Base-by-base conservation (phyloP, 1,139 yeast genomes). In the Debaryomyces subglobosus region DNA sequence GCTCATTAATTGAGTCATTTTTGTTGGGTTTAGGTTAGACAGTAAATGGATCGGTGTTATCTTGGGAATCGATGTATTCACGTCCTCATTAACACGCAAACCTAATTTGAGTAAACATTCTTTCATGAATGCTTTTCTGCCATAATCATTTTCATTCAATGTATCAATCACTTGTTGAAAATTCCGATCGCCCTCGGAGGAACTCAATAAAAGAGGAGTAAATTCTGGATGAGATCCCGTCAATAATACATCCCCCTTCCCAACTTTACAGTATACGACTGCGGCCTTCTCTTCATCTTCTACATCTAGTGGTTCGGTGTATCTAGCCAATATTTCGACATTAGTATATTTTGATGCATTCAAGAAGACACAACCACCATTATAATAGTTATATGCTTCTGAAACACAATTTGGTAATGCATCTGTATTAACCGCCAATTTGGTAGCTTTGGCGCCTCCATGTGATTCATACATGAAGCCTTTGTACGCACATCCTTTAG, bases 201-300 rank as follows among this genome's bases (percentile, higher is more conserved):
- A 60, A 46, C 69, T 69, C 66, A 87, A 62, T 18, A 82, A 57
- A 9, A 72, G 71, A 0, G 91, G 85, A 1, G 84, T 74, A 60
- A 85, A 90, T 65, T 95, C 99, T 0, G 97, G 96, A 65, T 95
- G 99, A 0, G 91, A 79, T 0, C 98, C 98, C 3, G 87, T 75
- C n/a, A 94, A 73, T 2, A 94, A 65, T 0, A 85, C 96, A 34
- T 71, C 73, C 1, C 99, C 99, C 43, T 78, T 73, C 0, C 97
- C 97, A 2, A 84, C 80, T 13, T 74, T 72, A 57, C 90, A 80
- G 49, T 79, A 70, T 1, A 94, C 80, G 1, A 82, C 87, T 0
- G 92, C 89, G 2, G 96, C 95, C 2, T 88, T 83, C 12, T 74
- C 74, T 9, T 56, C 61, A 9, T 60, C 59, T 10, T 63, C 68